Evolutionary conservation across 2,329 filamentous ascomycete genomes (phyloP).

Genomic region (Phialophora tarda): DNA sequence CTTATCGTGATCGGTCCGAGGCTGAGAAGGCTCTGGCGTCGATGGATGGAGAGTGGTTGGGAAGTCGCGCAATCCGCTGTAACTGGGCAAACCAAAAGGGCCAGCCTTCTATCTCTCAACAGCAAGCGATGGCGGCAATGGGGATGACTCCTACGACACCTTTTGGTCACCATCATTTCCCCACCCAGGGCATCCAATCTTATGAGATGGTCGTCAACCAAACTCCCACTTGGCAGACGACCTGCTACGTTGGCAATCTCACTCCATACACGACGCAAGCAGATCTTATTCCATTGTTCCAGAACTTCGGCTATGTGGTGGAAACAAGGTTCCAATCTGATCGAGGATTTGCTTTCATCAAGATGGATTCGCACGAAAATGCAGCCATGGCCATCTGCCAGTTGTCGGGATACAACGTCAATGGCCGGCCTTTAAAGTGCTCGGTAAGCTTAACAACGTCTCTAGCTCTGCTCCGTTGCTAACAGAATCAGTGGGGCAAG

Average conservation of each 20-base stretch:
- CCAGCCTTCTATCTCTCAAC: slow-evolving; percentile 97
- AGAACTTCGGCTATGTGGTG: slow-evolving; percentile 97
- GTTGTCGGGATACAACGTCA: slow-evolving; percentile 96
- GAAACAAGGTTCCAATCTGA: slow-evolving; percentile 98
- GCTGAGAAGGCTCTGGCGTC: slow-evolving; percentile 95
- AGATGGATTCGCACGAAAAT: slow-evolving; percentile 98
- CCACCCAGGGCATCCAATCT: slow-evolving; percentile 92
- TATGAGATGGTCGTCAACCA: slow-evolving; percentile 97
- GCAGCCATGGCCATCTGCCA: slow-evolving; percentile 98
- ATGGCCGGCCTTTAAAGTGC: slow-evolving; percentile 95
- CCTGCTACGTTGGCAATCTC: slow-evolving; percentile 95
- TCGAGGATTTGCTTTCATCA: slow-evolving; percentile 96
- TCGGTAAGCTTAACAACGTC: slow-evolving; percentile 71
- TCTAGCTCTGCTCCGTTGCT: slow-evolving; percentile 40
- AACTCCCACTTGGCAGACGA: slow-evolving; percentile 97
- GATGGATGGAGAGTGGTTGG: slow-evolving; percentile 99
- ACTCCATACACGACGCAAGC: slow-evolving; percentile 97
- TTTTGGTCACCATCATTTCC: slow-evolving; percentile 97
- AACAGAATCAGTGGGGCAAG: slow-evolving; percentile 83
- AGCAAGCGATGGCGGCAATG: slow-evolving; percentile 96
- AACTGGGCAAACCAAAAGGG: slow-evolving; percentile 99
- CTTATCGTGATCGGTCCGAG: slow-evolving; percentile 90
- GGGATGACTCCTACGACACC: slow-evolving; percentile 97
- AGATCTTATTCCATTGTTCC: slow-evolving; percentile 95
- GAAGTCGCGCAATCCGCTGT: slow-evolving; percentile 95